Percentiles rank a stretch among this genome's conserved stretches.
Conservation (phyloP, 345 rosid genomes). For the Psidium guajava region DNA sequence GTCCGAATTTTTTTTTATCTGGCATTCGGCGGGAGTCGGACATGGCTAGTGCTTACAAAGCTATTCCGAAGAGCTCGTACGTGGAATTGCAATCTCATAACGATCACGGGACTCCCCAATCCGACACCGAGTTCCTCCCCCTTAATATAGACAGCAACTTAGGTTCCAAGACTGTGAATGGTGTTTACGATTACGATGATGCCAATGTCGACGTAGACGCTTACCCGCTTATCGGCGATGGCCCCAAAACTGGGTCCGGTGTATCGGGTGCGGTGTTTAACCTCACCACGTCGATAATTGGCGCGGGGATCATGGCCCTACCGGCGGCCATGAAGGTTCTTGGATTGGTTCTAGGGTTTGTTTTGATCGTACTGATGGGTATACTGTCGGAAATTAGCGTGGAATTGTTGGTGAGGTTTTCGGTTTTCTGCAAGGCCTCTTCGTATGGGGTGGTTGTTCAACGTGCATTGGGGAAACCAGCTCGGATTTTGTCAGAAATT, state of each 20-base stretch:
- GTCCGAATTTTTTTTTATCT: background rate
- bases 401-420: constrained; percentile 60
- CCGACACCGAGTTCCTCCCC: constrained; percentile 26
- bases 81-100: constrained; percentile 48
- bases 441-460: constrained; percentile 88
- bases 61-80: constrained; percentile 40
- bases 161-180: constrained; percentile 9
- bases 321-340: constrained; percentile 97
- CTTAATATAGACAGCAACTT: constrained; percentile 29
- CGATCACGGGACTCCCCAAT: constrained; percentile 10
- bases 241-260: constrained; percentile 39
- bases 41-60: constrained; percentile 69
- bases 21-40: background rate
- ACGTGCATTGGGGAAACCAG: constrained; percentile 71
- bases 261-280: constrained; percentile 82
- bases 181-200: constrained; percentile 16
- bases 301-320: constrained; percentile 98
- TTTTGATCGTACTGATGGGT: constrained; percentile 69
- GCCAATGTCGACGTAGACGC: constrained; percentile 27
- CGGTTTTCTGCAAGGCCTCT: constrained; percentile 56
- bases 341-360: constrained; percentile 55
- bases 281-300: constrained; percentile 78
- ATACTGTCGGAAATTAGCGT: constrained; percentile 80
- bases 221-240: constrained; percentile 15
- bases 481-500: constrained; percentile 72